Evolutionary conservation across 257 asterid species (phyloP).

Genomic region (Nicotiana noctiflora): DNA sequence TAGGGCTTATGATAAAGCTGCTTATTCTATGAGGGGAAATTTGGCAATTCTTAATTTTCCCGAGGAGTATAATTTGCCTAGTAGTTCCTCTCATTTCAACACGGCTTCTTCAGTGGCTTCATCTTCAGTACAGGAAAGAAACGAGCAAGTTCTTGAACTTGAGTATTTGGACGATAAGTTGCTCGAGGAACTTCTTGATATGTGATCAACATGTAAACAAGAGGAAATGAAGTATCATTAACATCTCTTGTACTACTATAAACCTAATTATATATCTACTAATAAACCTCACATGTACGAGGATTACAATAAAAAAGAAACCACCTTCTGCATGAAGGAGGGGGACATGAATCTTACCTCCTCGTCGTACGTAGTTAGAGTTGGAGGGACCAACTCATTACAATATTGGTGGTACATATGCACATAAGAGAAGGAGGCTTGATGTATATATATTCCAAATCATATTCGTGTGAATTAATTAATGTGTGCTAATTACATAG

Average conservation of each 20-base stretch:
- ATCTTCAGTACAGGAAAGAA: conserved; percentile 2
- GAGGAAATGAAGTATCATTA: conserved; percentile 13
- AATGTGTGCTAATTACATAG: too few species aligned
- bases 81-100: conserved; percentile 51
- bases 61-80: conserved; percentile 54
- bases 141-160: conserved; percentile 44
- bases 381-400: too few species aligned
- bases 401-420: too few species aligned
- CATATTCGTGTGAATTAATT: too few species aligned
- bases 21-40: conserved; percentile 62
- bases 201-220: conserved; percentile 14
- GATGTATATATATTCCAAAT: too few species aligned
- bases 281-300: conserved; percentile 3
- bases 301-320: too few species aligned
- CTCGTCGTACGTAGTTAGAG: too few species aligned
- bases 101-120: conserved; percentile 7
- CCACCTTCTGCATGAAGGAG: too few species aligned
- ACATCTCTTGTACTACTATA: background rate
- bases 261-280: background rate
- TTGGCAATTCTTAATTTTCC: conserved; percentile 73
- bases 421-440: too few species aligned
- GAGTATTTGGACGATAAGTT: conserved; percentile 53
- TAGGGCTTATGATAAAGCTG: conserved; percentile 65
- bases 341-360: too few species aligned
- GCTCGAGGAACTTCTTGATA: conserved; percentile 66